Base-by-base conservation (phyloP, 1,284 basidiomycete genomes). In the Ceraceosorus guamensis region DNA sequence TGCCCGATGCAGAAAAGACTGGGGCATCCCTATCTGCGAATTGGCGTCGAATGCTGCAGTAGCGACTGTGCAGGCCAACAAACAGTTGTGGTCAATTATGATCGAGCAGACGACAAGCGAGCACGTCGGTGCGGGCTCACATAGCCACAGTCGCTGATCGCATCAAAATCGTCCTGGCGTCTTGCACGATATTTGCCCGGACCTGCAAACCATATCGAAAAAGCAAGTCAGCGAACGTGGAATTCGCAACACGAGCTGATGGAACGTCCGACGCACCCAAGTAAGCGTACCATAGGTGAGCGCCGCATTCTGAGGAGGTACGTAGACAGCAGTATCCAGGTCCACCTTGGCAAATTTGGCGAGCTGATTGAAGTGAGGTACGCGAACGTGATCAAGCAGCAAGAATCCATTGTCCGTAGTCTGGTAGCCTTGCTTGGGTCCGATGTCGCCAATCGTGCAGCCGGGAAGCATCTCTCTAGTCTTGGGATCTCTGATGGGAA, bases 351-450 rank as follows among this genome's bases (percentile, higher is more conserved):
- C 68, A 61, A 68, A 76, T 31, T 68, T 66, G n/a, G 76, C 66
- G 44, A 78, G 68, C 50, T 76, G 67, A 67, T 77, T 75, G 57
- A 76, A 64, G 56, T 77, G 77, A n/a, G 77, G 77, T 14, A 77
- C 66, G 14, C 65, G 61, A 31, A 70, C 67, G 55, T 70, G 65
- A 50, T 68, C 61, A 35, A 70, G 66, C 39, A 66, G 66, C 60
- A 68, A 61, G 57, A 66, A 66, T 13, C 76, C 76, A 61, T 77
- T 78, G 57, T 77, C 76, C 30, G 70, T 76, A 31, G 69, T 68
- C 50, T 73, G 62, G 67, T 76, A 75, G 14, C 75, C 74, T 3
- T 57, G 56, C 63, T 77, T 77, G 52, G 74, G 75, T 8, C 77
- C 77, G 51, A 77, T 75, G 61, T 78, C 77, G 62, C 68, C 73